Evolutionary conservation across 2,329 filamentous ascomycete species (phyloP), one percentile per base, ranked within the genome.

Genomic region (Ilyonectria destructans): DNA sequence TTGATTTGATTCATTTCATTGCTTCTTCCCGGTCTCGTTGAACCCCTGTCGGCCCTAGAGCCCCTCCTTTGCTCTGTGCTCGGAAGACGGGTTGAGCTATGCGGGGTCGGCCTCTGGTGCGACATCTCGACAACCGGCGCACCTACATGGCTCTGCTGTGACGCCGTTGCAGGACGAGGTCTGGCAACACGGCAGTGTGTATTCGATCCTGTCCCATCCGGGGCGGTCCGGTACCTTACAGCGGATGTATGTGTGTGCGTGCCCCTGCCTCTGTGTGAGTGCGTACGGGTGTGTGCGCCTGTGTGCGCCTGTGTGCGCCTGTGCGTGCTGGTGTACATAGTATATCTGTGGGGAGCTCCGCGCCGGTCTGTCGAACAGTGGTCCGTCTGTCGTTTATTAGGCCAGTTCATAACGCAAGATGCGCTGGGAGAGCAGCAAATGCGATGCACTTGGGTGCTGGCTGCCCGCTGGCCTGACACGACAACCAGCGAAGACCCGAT

Each of bases 191-290:
- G 63, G 63, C 68, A 72, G 69, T 58, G 60, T 62, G 45, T 46
- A 59, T 62, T 67, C 67, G 65, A 74, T 68, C 57, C 67, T 70
- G 66, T 65, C 64, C 69, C 67, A 49, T 57, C 67, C 60, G 43
- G 57, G 68, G 68, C 51, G 71, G 69, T 65, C 43, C 59, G 65
- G 74, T 75, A 72, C 74, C 74, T 75, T 75, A 69, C 74, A 75
- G 72, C 68, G 69, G 43, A 45, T 57, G 60, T 49, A 23, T 21
- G 49, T 49, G n/a, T n/a, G 43, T 52, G 66, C 8, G 40, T 17
- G 15, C 40, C 40, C 40, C 40, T n/a, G 37, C 37, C 17, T 40
- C 37, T 40, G 19, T 62, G 58, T 48, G 58, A 59, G 33, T 46
- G 52, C 26, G 35, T 58, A 40, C 43, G 54, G 40, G 29, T 51